Evolutionary conservation across 2,329 filamentous ascomycete species (phyloP).

Genomic region (Ophiostoma novo-ulmi): DNA sequence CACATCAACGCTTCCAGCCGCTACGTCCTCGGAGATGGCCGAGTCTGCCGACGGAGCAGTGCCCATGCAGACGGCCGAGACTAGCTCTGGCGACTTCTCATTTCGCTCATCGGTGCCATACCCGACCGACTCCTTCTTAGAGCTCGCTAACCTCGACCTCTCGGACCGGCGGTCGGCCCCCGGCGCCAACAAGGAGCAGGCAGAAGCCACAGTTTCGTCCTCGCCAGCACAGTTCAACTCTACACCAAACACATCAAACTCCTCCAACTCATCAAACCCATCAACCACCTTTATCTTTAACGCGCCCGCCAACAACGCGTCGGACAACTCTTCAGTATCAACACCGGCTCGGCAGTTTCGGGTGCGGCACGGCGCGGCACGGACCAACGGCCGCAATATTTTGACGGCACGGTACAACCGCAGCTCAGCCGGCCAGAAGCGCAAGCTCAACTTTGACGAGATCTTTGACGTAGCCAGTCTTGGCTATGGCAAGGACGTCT

Average conservation of each 20-base stretch:
- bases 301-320: conserved; percentile 19
- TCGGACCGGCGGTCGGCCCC: conserved; percentile 44
- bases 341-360: conserved; percentile 22
- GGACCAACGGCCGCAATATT: conserved; percentile 31
- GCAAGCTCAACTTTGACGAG: conserved; percentile 67
- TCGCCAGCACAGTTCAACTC: not conserved
- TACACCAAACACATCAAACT: not conserved
- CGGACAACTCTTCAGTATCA: conserved; percentile 16
- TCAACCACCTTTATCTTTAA: conserved; percentile 21
- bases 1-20: conserved; percentile 21
- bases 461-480: conserved; percentile 67
- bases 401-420: conserved; percentile 47
- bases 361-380: conserved; percentile 28
- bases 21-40: conserved; percentile 20
- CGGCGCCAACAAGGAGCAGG: conserved; percentile 18
- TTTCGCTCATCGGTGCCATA: conserved; percentile 62
- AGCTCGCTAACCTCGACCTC: conserved; percentile 56
- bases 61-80: conserved; percentile 22
- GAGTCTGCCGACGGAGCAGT: conserved; percentile 34
- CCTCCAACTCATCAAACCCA: not conserved
- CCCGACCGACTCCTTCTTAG: conserved; percentile 54
- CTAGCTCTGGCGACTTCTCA: conserved; percentile 52
- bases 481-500: conserved; percentile 53
- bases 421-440: conserved; percentile 61
- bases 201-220: not conserved